These are phyloP conservation scores for Smittium mucronatum DNA, from an alignment of 371 early-diverging fungal genomes.

Conservation along the genomic window DNA sequence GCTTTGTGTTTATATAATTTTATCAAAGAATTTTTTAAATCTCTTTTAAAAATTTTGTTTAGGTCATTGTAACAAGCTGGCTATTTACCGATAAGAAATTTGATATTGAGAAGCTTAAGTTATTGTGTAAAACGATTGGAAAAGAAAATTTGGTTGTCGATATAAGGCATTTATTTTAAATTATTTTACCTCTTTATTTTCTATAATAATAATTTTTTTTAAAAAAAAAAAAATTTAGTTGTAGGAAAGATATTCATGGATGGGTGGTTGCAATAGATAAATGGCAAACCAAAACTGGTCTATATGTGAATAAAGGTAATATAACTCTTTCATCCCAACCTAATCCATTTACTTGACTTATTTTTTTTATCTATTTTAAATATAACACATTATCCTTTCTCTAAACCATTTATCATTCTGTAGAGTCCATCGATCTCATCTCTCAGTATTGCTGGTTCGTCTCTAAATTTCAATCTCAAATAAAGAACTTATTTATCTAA, in stretches of 20 bases:
- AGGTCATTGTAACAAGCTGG: slow-evolving; percentile 89
- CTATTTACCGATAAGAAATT: slow-evolving; percentile 74
- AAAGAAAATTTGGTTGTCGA: slow-evolving; percentile 80
- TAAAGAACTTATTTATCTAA: slow-evolving; percentile 30
- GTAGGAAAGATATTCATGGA: slow-evolving; percentile 49
- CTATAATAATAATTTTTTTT: too few species aligned
- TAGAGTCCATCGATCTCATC: slow-evolving; percentile 43
- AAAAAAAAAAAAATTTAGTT: too few species aligned
- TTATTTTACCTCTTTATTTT: too few species aligned
- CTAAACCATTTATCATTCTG: neutral
- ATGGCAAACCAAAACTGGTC: slow-evolving; percentile 91
- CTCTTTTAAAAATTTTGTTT: too few species aligned
- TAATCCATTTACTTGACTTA: too few species aligned
- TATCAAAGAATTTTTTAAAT: neutral
- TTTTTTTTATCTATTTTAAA: neutral
- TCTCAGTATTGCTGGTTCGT: slow-evolving; percentile 57
- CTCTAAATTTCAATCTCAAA: too few species aligned
- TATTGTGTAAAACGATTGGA: slow-evolving; percentile 50
- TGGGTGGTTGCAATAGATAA: slow-evolving; percentile 94
- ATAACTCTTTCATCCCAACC: too few species aligned
- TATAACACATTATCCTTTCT: neutral
- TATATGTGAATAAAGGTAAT: slow-evolving; percentile 59
- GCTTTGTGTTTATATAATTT: neutral
- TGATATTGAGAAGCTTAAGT: slow-evolving; percentile 44
- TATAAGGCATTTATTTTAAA: slow-evolving; percentile 40